Conservation (phyloP, 2,329 filamentous ascomycete genomes). For the Neopestalotiopsis sp. region DNA sequence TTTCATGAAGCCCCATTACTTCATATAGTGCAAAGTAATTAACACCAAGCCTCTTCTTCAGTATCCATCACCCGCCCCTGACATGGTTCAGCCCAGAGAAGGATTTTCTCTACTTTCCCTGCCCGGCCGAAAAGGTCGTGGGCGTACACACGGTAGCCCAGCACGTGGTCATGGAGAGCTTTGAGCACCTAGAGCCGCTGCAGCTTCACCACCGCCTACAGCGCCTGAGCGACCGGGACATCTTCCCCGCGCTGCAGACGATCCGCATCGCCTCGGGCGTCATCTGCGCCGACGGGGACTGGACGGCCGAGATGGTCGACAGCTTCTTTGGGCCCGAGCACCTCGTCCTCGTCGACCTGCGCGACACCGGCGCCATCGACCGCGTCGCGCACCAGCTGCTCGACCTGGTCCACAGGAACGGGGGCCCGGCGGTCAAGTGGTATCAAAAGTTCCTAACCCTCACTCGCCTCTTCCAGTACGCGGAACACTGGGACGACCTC, state of each 20-base stretch:
- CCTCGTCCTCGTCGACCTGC: background rate
- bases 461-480: background rate
- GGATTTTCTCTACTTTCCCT: background rate
- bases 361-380: background rate
- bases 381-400: background rate
- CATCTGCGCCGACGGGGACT: background rate
- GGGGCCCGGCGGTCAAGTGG: background rate
- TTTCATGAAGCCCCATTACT: background rate
- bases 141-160: background rate
- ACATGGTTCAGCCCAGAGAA: background rate
- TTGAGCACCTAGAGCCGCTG: background rate
- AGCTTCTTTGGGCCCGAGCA: background rate
- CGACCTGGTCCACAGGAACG: background rate
- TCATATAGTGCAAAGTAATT: background rate
- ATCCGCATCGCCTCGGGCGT: background rate
- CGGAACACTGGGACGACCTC: background rate
- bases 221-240: background rate
- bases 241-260: background rate
- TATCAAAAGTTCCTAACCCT: background rate
- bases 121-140: background rate
- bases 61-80: background rate
- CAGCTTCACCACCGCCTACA: background rate
- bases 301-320: background rate
- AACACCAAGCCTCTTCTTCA: background rate
- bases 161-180: constrained; percentile 6